These are phyloP conservation scores for Paratrypanosoma confusum DNA, from an alignment of 208 protist species.

Conservation along the genomic window DNA sequence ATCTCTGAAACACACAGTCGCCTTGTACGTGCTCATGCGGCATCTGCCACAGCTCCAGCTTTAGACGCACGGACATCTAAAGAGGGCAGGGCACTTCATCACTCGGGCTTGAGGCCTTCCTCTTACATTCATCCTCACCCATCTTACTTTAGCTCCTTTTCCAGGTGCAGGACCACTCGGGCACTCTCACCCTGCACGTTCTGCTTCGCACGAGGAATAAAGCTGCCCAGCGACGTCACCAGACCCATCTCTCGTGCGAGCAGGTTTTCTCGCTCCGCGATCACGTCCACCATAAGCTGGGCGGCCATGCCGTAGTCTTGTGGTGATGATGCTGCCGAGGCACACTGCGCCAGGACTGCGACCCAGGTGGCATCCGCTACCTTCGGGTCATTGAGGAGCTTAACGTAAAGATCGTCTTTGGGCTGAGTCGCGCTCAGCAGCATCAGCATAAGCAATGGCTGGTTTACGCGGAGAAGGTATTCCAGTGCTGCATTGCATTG, in stretches of 20 bases:
- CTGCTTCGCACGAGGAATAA: constrained; percentile 20
- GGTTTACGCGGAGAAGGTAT: constrained; percentile 31
- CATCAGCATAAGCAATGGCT: constrained; percentile 33
- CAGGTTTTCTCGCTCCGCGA: constrained; percentile 55
- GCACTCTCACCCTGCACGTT: constrained; percentile 21
- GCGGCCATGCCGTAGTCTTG: constrained; percentile 30
- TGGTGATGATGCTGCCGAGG: constrained; percentile 14
- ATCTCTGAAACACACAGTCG: too few relatives aligned
- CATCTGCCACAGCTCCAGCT: too few relatives aligned
- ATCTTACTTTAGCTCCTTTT: constrained; percentile 63
- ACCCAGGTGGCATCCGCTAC: constrained; percentile 38
- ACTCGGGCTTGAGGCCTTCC: too few relatives aligned
- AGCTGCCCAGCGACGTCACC: constrained; percentile 35
- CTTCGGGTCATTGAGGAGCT: constrained; percentile 22
- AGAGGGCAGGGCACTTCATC: too few relatives aligned
- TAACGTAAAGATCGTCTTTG: constrained; percentile 18
- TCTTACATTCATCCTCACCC: too few relatives aligned
- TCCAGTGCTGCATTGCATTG: constrained; percentile 22
- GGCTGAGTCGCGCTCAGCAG: constrained; percentile 25
- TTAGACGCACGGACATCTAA: too few relatives aligned
- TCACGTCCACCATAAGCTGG: constrained; percentile 47
- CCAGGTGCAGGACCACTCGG: constrained; percentile 39
- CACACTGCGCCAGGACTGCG: constrained; percentile 30
- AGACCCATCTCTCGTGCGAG: constrained; percentile 22
- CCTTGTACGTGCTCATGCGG: too few relatives aligned